phyloP scores from a whole-genome alignment of 306 rosid species.

The Astragalus membranaceus region DNA sequence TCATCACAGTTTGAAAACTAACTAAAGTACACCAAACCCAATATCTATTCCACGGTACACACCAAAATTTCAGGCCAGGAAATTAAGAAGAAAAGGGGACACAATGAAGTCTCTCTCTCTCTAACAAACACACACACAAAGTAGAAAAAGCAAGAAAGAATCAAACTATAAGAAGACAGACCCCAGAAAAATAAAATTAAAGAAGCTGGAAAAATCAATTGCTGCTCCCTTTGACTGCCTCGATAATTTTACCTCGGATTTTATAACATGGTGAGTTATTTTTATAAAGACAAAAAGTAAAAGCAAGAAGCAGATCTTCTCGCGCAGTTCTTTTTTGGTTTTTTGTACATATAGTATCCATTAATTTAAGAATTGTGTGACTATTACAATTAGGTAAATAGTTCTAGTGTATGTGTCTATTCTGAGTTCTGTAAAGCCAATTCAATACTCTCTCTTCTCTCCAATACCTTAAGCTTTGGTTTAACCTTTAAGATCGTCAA shows the following conservation, averaged over 20 bases:
- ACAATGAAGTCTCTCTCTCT: slow-evolving; percentile 20
- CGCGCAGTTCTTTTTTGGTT: slow-evolving; percentile 35
- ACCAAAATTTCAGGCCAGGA: neutral
- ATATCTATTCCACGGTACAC: slow-evolving; percentile 28
- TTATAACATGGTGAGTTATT: slow-evolving; percentile 18
- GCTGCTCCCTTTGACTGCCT: slow-evolving; percentile 68
- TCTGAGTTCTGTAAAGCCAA: too few species aligned
- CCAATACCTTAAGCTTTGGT: too few species aligned
- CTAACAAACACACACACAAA: slow-evolving; percentile 10
- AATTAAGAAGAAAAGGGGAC: slow-evolving; percentile 8
- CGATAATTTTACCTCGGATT: slow-evolving; percentile 33
- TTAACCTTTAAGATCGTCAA: too few species aligned
- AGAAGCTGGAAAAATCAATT: slow-evolving; percentile 13
- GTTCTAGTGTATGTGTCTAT: too few species aligned
- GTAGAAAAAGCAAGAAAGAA: slow-evolving; percentile 40
- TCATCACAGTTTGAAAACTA: slow-evolving; percentile 47
- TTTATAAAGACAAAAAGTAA: slow-evolving; percentile 52
- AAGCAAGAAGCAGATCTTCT: slow-evolving; percentile 61
- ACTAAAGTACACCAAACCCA: slow-evolving; percentile 28
- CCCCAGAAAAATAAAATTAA: too few species aligned
- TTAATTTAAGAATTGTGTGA: neutral
- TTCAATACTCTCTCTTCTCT: too few species aligned
- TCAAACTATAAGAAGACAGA: too few species aligned
- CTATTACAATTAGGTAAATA: neutral
- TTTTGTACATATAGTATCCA: neutral